A percentile compares a stretch with the other conserved stretches of the same genome.
phyloP scores from a whole-genome alignment of 2,329 filamentous ascomycete species.

The Fusarium verrucosum region DNA sequence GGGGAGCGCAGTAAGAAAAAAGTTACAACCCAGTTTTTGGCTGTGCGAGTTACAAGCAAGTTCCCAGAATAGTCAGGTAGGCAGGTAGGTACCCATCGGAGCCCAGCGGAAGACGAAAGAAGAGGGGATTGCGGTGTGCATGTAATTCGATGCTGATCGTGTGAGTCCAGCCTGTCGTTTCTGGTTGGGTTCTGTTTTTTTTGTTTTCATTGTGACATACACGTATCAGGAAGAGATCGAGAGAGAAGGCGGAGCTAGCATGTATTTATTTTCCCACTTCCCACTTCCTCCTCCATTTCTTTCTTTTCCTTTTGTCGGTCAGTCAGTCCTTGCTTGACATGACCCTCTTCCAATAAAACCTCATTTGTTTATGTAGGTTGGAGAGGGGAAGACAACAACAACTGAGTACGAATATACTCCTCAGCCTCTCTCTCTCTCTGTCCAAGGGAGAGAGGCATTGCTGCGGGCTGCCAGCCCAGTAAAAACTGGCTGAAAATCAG shows the following conservation, averaged over 20 bases:
- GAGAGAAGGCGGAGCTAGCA: constrained; percentile 34
- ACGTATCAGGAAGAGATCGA: constrained; percentile 2
- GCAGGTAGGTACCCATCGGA: constrained; percentile 19
- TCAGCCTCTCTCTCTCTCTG: constrained; percentile 20
- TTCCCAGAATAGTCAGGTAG: constrained; percentile 5
- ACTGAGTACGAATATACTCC: constrained; percentile 1
- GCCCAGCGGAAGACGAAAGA: constrained; percentile 11
- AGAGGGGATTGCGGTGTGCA: constrained; percentile 31
- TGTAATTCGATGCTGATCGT: constrained; percentile 23
- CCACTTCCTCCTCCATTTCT: constrained; percentile 1
- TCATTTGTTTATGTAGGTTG: constrained; percentile 32
- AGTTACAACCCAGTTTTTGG: constrained; percentile 21
- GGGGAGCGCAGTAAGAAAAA: not conserved
- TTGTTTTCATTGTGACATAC: not conserved
- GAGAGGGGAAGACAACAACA: constrained; percentile 32
- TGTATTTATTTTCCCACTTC: constrained; percentile 27
- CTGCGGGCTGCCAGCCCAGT: constrained; percentile 25
- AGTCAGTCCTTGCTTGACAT: constrained; percentile 28
- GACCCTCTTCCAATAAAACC: constrained; percentile 29
- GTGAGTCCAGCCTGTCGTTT: not conserved
- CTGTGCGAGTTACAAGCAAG: constrained; percentile 19
- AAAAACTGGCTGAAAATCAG: constrained; percentile 22
- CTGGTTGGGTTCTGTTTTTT: constrained; percentile 11
- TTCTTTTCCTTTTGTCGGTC: constrained; percentile 17
- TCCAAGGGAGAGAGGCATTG: constrained; percentile 29